Conservation (phyloP, 1,284 basidiomycete species). For the Cryptococcus depauperatus region DNA sequence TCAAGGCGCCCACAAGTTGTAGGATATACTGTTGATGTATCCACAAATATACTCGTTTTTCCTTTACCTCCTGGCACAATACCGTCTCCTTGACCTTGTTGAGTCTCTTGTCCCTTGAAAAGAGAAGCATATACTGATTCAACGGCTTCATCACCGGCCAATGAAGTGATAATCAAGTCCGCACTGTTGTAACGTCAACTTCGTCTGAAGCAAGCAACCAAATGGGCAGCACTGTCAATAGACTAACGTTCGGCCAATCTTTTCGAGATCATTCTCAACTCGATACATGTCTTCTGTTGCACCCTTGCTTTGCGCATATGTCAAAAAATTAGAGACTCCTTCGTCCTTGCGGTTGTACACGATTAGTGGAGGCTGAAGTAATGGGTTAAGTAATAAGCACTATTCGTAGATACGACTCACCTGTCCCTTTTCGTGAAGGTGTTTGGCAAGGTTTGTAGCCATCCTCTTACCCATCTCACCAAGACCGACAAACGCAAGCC, state of each 20-base stretch:
- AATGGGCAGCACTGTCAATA: no score
- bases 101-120: constrained; percentile 51
- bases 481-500: constrained; percentile 43
- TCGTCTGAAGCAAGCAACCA: neutral
- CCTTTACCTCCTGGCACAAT: constrained; percentile 33
- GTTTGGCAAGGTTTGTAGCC: constrained; percentile 42
- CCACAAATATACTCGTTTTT: constrained; percentile 64
- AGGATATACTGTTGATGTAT: constrained; percentile 72
- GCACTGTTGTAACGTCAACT: constrained; percentile 46
- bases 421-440: constrained; percentile 12
- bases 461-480: constrained; percentile 45
- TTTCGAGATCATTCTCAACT: constrained; percentile 32
- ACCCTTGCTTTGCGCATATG: constrained; percentile 25
- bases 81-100: constrained; percentile 39
- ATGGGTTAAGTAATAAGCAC: neutral
- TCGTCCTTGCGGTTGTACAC: constrained; percentile 42
- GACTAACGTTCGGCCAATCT: constrained; percentile 40
- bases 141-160: constrained; percentile 66
- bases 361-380: constrained; percentile 34
- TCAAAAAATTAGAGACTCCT: constrained; percentile 33
- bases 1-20: constrained; percentile 68
- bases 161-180: constrained; percentile 71
- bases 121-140: constrained; percentile 60
- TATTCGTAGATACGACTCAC: neutral
- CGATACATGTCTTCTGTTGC: constrained; percentile 26